A percentile compares a stretch with the other conserved stretches of the same genome.
phyloP scores from a whole-genome alignment of 2,329 filamentous ascomycete species.

The Epichloe scottii region DNA sequence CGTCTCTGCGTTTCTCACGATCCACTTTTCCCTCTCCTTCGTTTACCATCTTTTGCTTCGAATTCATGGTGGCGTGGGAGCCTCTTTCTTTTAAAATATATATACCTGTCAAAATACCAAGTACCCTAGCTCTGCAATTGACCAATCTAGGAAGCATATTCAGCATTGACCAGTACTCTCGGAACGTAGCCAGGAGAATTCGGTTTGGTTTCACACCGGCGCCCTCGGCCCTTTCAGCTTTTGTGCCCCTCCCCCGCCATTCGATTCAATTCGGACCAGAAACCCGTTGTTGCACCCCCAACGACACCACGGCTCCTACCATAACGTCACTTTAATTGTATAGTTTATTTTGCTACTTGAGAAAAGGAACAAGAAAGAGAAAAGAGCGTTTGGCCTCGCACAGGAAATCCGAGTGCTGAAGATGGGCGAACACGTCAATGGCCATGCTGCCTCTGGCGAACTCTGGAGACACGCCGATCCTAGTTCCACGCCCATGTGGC shows the following conservation, averaged over 20 bases:
- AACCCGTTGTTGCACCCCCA: not conserved
- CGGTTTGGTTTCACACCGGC: not conserved
- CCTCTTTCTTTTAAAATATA: too few relatives aligned
- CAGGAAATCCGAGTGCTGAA: not conserved
- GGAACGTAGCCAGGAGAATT: not conserved
- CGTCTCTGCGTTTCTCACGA: not conserved
- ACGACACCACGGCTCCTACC: not conserved
- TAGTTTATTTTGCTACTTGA: not conserved
- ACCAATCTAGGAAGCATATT: not conserved
- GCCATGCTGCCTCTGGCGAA: slow-evolving; percentile 22
- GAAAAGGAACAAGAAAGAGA: not conserved
- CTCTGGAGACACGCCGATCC: slow-evolving; percentile 64
- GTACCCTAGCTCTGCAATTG: not conserved
- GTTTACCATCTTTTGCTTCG: too few relatives aligned
- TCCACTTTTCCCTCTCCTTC: too few relatives aligned
- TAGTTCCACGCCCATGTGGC: slow-evolving; percentile 55
- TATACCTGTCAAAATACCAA: not conserved
- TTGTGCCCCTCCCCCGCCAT: slow-evolving; percentile 7
- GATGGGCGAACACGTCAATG: slow-evolving; percentile 9
- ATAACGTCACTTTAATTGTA: not conserved
- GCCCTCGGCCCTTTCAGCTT: not conserved
- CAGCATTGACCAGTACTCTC: not conserved
- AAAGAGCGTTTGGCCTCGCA: not conserved
- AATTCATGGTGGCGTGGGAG: too few relatives aligned
- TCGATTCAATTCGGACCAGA: not conserved